Evolutionary conservation across 306 rosid genomes (phyloP).

Genomic region (Cicer cuneatum): DNA sequence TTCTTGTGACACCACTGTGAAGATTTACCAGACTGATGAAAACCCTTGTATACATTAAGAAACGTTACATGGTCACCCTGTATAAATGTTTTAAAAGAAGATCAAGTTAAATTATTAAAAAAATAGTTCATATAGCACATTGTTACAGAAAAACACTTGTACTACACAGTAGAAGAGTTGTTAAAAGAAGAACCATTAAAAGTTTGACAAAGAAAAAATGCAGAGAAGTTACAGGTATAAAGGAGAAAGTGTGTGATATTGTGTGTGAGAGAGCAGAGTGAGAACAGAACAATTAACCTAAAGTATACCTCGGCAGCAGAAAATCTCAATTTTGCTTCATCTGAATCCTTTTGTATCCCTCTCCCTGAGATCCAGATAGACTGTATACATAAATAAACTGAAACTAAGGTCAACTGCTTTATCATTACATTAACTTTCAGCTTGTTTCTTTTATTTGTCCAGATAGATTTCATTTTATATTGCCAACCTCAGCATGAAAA

Average conservation of each 20-base stretch:
- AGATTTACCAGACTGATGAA: slow-evolving; percentile 92
- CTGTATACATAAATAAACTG: slow-evolving; percentile 56
- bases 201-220: slow-evolving; percentile 25
- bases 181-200: slow-evolving; percentile 28
- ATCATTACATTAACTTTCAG: slow-evolving; percentile 12
- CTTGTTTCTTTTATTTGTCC: slow-evolving; percentile 24
- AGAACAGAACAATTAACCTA: slow-evolving; percentile 18
- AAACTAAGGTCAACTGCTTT: slow-evolving; percentile 43
- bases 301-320: slow-evolving; percentile 84
- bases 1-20: slow-evolving; percentile 96
- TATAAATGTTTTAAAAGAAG: slow-evolving; percentile 43
- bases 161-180: slow-evolving; percentile 24
- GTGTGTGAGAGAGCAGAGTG: slow-evolving; percentile 1
- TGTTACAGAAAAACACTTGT: slow-evolving; percentile 12
- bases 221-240: slow-evolving; percentile 21
- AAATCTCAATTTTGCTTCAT: slow-evolving; percentile 94
- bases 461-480: slow-evolving; percentile 28
- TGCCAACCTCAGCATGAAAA: slow-evolving; percentile 25
- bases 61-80: slow-evolving; percentile 95
- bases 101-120: slow-evolving; percentile 15
- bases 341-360: slow-evolving; percentile 86
- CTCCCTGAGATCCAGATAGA: slow-evolving; percentile 87
- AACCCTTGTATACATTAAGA: slow-evolving; percentile 89
- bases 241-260: neutral
- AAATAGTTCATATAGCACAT: slow-evolving; percentile 2